Conservation (phyloP, 2,329 filamentous ascomycete species). For the Sarocladiaceae sp. region DNA sequence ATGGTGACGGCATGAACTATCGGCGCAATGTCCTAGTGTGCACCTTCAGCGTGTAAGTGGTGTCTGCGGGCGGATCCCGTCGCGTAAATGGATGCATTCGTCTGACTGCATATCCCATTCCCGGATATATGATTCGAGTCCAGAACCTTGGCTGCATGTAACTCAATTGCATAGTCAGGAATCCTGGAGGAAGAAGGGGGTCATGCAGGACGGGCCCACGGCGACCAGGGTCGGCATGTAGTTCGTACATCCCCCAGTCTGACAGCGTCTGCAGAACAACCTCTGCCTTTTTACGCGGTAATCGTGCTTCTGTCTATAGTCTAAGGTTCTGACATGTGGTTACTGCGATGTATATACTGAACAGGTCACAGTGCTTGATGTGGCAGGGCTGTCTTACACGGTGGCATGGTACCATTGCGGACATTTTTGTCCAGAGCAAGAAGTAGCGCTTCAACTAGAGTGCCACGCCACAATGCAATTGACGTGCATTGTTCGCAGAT, state of each 20-base stretch:
- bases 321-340: background rate
- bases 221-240: background rate
- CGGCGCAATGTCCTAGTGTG: no score
- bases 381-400: background rate
- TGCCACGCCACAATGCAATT: background rate
- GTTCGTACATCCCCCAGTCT: background rate
- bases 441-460: background rate
- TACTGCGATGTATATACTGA: background rate
- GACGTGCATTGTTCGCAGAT: background rate
- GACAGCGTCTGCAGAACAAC: no score
- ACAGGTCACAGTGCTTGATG: background rate
- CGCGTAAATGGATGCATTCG: no score
- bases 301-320: no score
- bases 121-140: background rate
- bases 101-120: conserved; percentile 6
- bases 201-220: background rate
- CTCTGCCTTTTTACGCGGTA: no score
- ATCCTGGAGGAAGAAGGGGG: background rate
- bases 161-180: background rate
- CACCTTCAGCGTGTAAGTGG: no score
- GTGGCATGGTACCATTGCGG: no score
- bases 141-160: background rate
- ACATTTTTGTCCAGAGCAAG: background rate
- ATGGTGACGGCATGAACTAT: no score
- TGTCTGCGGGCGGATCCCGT: no score